These are phyloP conservation scores for Penicillium roqueforti DNA, from an alignment of 495 filamentous ascomycete species.

Conservation along the genomic window DNA sequence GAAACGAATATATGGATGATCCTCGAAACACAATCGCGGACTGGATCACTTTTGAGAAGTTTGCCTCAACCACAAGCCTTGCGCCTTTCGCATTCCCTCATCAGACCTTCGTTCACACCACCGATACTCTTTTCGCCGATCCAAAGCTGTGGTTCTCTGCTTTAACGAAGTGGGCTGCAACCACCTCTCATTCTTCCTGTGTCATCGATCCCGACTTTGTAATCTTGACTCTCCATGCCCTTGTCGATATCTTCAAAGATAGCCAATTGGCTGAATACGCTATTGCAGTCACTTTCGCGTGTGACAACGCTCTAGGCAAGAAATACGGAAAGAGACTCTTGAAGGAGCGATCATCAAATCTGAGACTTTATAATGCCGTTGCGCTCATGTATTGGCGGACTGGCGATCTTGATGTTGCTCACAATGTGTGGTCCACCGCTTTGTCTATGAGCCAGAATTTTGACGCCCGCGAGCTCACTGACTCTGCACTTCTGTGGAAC, in stretches of 20 bases:
- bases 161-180: slow-evolving; percentile 31
- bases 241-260: slow-evolving; percentile 43
- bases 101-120: slow-evolving; percentile 32
- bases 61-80: slow-evolving; percentile 14
- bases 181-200: slow-evolving; percentile 10
- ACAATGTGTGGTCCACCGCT: slow-evolving; percentile 63
- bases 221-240: slow-evolving; percentile 48
- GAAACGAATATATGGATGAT: slow-evolving; percentile 39
- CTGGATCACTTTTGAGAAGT: slow-evolving; percentile 20
- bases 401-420: slow-evolving; percentile 50
- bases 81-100: slow-evolving; percentile 25
- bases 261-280: slow-evolving; percentile 64
- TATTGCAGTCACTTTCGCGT: slow-evolving; percentile 63
- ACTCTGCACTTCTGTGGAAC: slow-evolving; percentile 57
- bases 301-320: slow-evolving; percentile 51
- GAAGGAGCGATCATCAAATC: slow-evolving; percentile 59
- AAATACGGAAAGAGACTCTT: slow-evolving; percentile 71
- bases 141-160: slow-evolving; percentile 41
- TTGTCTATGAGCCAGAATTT: slow-evolving; percentile 52
- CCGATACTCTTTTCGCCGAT: slow-evolving; percentile 40
- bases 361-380: slow-evolving; percentile 74
- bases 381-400: slow-evolving; percentile 65
- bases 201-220: slow-evolving; percentile 45
- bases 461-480: slow-evolving; percentile 30
- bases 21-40: slow-evolving; percentile 19